Conservation (phyloP, 2,329 filamentous ascomycete genomes). For the Aspergillus intermedius region DNA sequence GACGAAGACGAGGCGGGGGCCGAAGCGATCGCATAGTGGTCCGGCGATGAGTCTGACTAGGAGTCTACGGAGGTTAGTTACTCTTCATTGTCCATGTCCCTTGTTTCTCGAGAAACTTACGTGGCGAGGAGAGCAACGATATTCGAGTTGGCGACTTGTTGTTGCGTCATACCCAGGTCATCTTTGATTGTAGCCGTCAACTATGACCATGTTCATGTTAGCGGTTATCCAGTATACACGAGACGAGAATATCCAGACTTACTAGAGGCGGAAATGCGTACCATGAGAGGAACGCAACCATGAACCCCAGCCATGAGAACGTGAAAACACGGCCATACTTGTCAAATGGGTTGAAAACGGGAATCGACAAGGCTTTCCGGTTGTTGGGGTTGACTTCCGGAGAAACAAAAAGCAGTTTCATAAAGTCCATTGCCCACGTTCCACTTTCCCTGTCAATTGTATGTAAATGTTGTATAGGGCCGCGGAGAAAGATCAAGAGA, state of each 20-base stretch:
- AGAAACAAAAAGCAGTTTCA: slow-evolving; percentile 33
- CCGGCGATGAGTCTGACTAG: slow-evolving; percentile 72
- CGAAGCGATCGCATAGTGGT: slow-evolving; percentile 77
- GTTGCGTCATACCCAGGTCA: slow-evolving; percentile 64
- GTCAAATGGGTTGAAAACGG: slow-evolving; percentile 69
- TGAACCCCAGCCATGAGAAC: slow-evolving; percentile 81
- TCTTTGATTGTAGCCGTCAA: slow-evolving; percentile 70
- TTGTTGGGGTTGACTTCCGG: slow-evolving; percentile 79
- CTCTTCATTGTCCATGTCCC: not conserved
- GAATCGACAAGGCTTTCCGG: slow-evolving; percentile 73
- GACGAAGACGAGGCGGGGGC: slow-evolving; percentile 73
- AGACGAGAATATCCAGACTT: slow-evolving; percentile 27
- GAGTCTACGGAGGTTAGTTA: slow-evolving; percentile 41
- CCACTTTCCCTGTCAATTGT: not conserved
- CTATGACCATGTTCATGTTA: slow-evolving; percentile 27
- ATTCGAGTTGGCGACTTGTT: slow-evolving; percentile 80
- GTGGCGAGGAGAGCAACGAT: slow-evolving; percentile 72
- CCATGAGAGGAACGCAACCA: slow-evolving; percentile 83
- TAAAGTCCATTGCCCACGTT: slow-evolving; percentile 13
- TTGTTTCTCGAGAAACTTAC: slow-evolving; percentile 30
- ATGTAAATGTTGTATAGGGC: not conserved
- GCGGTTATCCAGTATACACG: slow-evolving; percentile 1
- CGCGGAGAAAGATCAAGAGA: not conserved
- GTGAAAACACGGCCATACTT: slow-evolving; percentile 82
- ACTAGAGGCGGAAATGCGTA: slow-evolving; percentile 85